Conservation (phyloP, 1,284 basidiomycete species). For the Ganoderma boninense region DNA sequence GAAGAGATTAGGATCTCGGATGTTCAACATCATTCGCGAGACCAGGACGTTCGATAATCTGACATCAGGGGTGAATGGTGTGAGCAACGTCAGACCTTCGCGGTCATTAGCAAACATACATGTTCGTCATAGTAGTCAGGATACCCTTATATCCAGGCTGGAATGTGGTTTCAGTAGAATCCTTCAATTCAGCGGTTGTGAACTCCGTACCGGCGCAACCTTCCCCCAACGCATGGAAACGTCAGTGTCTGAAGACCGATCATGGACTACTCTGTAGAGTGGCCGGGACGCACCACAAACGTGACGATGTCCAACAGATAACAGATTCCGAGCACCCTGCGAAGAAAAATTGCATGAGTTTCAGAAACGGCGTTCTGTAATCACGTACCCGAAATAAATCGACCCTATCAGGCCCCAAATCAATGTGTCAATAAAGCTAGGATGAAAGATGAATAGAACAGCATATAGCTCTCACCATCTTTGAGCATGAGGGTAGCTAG, state of each 20-base stretch:
- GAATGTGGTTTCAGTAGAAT: background rate
- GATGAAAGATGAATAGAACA: too few species aligned
- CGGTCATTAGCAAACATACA: background rate
- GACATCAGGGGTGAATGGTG: background rate
- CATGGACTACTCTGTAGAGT: background rate
- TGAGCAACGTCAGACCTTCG: background rate
- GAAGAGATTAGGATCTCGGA: background rate
- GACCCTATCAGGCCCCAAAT: background rate
- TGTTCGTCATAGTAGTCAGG: background rate
- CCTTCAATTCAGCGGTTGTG: background rate
- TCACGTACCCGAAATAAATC: background rate
- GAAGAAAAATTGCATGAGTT: background rate
- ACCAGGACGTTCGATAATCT: background rate
- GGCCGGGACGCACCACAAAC: background rate
- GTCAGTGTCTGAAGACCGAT: background rate
- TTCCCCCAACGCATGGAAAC: background rate
- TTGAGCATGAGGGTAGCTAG: background rate
- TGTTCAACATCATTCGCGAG: background rate
- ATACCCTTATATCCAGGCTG: background rate
- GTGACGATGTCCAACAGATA: background rate
- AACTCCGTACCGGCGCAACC: background rate
- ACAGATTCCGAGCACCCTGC: background rate
- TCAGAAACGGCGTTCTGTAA: background rate
- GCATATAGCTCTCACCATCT: background rate
- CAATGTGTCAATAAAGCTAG: background rate